Conservation (phyloP, 2,329 filamentous ascomycete species). For the Alternaria sp. region DNA sequence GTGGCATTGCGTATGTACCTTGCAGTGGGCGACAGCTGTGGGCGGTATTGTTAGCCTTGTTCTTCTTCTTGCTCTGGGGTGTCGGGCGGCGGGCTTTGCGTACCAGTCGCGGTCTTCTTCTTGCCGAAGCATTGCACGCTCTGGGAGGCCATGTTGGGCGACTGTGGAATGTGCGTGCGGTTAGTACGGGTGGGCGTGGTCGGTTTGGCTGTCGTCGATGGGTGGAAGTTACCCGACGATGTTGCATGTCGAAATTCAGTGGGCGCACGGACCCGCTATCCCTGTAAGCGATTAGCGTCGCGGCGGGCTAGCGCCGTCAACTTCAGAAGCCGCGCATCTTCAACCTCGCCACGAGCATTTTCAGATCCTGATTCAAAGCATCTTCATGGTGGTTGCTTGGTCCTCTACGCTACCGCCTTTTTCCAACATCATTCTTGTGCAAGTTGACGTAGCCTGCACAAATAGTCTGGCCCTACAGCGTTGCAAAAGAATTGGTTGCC, state of each 20-base stretch:
- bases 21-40: constrained; percentile 88
- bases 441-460: no score
- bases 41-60: constrained; percentile 46
- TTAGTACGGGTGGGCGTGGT: constrained; percentile 35
- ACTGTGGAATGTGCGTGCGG: constrained; percentile 45
- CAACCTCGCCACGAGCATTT: neutral
- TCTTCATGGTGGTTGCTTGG: no score
- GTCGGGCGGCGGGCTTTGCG: constrained; percentile 14
- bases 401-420: no score
- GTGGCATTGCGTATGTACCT: constrained; percentile 63
- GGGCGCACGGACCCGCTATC: constrained; percentile 17
- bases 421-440: no score
- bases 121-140: constrained; percentile 95
- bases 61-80: constrained; percentile 16
- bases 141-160: constrained; percentile 52
- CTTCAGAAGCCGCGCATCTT: neutral
- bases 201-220: constrained; percentile 30
- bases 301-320: neutral
- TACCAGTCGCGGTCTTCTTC: constrained; percentile 64
- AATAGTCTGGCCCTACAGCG: no score
- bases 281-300: constrained; percentile 19
- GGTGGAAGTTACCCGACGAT: constrained; percentile 26
- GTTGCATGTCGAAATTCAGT: constrained; percentile 27
- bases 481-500: no score
- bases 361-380: neutral